A percentile compares a stretch with the other conserved stretches of the same genome.
These are phyloP conservation scores for Nicotiana attenuata DNA, from an alignment of 257 asterid genomes.

Conservation along the genomic window DNA sequence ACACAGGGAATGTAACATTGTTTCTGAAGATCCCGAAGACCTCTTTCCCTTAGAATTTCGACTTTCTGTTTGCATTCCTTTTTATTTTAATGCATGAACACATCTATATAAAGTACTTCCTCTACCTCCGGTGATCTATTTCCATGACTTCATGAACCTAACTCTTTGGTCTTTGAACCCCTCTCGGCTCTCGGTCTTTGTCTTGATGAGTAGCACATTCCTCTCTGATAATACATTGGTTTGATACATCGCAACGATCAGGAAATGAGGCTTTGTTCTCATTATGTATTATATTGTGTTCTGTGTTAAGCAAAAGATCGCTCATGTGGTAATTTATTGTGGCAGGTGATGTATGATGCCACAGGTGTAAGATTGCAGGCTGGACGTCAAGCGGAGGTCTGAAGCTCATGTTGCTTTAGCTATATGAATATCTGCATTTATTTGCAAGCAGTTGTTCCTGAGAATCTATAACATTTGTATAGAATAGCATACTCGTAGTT, in stretches of 20 bases:
- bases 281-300: conserved; percentile 5
- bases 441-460: background rate
- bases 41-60: background rate
- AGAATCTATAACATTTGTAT: background rate
- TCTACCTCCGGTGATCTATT: background rate
- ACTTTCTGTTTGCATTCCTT: background rate
- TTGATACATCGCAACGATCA: background rate
- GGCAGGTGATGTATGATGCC: conserved; percentile 97
- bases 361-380: conserved; percentile 94
- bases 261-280: background rate
- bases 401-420: conserved; percentile 7
- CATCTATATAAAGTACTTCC: background rate
- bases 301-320: background rate
- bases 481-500: background rate
- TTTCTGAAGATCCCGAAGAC: background rate
- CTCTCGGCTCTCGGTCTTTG: background rate
- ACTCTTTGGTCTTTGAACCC: background rate
- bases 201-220: background rate
- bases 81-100: background rate
- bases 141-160: background rate
- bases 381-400: conserved; percentile 99
- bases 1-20: background rate
- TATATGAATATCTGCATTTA: background rate
- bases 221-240: background rate
- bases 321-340: background rate